Evolutionary conservation across 164 flowering plant species (phyloP).

Genomic region (Macadamia integrifolia): DNA sequence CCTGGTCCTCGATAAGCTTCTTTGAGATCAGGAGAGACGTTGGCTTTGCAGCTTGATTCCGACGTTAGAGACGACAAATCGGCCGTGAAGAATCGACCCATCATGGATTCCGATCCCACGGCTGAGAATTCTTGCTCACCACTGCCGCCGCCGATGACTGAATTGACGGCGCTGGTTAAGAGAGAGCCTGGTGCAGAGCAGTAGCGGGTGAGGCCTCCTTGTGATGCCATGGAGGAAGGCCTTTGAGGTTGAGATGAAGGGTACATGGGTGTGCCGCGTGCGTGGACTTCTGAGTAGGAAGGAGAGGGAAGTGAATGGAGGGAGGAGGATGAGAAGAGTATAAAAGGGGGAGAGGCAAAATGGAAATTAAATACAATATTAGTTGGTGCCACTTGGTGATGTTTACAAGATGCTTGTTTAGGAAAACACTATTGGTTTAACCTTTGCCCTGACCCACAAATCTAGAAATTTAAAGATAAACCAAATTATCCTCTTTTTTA

Average conservation of each 20-base stretch:
- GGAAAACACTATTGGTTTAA: neutral
- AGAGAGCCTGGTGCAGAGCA: slow-evolving; percentile 58
- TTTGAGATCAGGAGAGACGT: slow-evolving; percentile 15
- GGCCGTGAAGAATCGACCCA: slow-evolving; percentile 30
- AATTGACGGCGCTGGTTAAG: slow-evolving; percentile 40
- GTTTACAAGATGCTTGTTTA: neutral
- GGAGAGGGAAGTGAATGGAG: neutral
- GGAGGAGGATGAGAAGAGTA: neutral
- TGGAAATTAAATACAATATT: slow-evolving; percentile 1
- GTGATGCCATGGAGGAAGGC: neutral
- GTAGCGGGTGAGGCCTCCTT: slow-evolving; percentile 44
- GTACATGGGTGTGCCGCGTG: slow-evolving; percentile 19
- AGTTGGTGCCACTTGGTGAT: neutral
- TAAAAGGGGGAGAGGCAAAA: neutral
- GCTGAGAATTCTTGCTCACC: slow-evolving; percentile 15
- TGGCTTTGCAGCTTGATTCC: slow-evolving; percentile 27
- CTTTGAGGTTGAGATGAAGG: slow-evolving; percentile 26
- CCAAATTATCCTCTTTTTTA: neutral
- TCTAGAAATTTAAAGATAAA: neutral
- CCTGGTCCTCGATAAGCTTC: neutral
- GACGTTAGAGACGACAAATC: slow-evolving; percentile 31
- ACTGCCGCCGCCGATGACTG: slow-evolving; percentile 25
- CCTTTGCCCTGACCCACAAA: slow-evolving; percentile 4
- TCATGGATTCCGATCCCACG: slow-evolving; percentile 17
- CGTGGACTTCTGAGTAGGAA: neutral